Conservation (phyloP, 2,329 filamentous ascomycete species). For the Fusarium chaquense region DNA sequence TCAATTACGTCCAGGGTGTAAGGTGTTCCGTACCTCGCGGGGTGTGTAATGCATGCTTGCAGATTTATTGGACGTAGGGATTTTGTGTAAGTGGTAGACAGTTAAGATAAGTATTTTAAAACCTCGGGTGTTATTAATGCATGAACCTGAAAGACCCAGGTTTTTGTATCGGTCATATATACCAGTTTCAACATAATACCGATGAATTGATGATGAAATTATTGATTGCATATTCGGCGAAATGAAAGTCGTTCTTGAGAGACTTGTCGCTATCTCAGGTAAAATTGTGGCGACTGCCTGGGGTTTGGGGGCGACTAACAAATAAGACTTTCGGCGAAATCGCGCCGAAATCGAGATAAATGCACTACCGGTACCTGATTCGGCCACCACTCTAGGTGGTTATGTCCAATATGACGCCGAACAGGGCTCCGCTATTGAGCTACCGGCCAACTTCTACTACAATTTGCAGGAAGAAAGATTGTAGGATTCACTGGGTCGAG, state of each 20-base stretch:
- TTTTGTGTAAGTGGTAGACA: not conserved
- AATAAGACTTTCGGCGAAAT: too few species aligned
- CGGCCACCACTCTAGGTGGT: too few species aligned
- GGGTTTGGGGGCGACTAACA: too few species aligned
- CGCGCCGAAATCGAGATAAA: too few species aligned
- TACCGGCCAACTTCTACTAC: too few species aligned
- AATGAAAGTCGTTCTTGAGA: not conserved
- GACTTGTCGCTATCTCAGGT: too few species aligned
- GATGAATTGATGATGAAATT: fast-evolving
- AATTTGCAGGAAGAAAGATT: too few species aligned
- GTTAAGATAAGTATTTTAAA: not conserved
- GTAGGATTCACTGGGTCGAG: too few species aligned
- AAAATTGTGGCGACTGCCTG: too few species aligned
- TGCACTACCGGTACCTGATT: too few species aligned
- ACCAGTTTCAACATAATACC: fast-evolving
- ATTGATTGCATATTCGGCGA: not conserved
- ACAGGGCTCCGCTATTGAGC: too few species aligned
- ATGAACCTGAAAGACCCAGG: fast-evolving
- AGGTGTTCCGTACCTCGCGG: not conserved
- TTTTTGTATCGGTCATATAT: not conserved
- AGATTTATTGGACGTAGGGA: not conserved
- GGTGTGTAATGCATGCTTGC: not conserved
- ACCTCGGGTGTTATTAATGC: fast-evolving
- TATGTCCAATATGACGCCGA: too few species aligned
- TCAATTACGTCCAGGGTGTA: fast-evolving